Base-by-base conservation (phyloP, 1,284 basidiomycete genomes). In the Ustilago xerochloae region DNA sequence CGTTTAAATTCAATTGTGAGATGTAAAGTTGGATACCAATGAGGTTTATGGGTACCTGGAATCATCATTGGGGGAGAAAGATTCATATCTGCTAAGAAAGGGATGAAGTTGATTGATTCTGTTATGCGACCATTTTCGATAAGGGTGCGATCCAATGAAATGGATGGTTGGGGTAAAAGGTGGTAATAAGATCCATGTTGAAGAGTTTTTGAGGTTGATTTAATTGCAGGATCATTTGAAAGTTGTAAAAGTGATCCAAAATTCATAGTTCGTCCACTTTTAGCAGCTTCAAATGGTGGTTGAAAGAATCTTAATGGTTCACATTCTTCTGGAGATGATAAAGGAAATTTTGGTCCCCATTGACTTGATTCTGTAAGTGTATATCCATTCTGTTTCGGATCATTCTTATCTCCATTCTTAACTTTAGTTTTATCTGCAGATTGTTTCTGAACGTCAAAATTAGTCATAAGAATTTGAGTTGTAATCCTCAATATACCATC, bases 1-100 rank as follows among this genome's bases (percentile, higher is more conserved):
- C 63, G 35, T 65, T 76, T 76, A 54, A 76, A 76, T 39, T 76
- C 74, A 33, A 76, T 67, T 7, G 74, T 68, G 18, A 76, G 46
- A 32, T 76, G 74, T 5, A 76, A 49, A 0, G 74, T 76, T 1
- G 74, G 74, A 45, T 73, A 76, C 74, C 74, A 76, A 35, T 68
- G 62, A 22, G 47, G 8, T 9, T 48, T 41, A 57, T 73, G 63
- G 18, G 32, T 30, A 6, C 48, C 46, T 22, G 70, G 64, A 22
- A 73, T 26, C 48, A 73, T 73, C 52, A 60, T 56, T 12, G 70
- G 70, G 8, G 70, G 70, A 6, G 33, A 43, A 10, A 52, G 46
- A 18, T 67, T 63, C 69, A 73, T 73, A 58, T 76, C 74, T 2
- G 69, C 69, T 13, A 76, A 41, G 48, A 74, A 74, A 15, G 70